Base-by-base conservation (phyloP, 257 asterid genomes). In the Solanum microdontum region DNA sequence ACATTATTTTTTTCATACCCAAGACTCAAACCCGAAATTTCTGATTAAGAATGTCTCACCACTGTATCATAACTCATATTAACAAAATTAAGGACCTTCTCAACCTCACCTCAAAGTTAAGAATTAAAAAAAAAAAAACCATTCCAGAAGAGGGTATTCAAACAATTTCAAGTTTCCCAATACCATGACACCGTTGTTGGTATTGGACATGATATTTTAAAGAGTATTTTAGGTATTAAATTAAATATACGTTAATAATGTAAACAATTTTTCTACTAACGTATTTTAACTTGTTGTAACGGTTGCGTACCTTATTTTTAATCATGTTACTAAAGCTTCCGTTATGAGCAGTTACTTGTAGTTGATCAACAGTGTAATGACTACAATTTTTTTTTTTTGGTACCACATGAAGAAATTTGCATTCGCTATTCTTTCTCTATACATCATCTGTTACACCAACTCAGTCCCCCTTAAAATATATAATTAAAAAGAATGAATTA, bases 81-180 rank as follows among this genome's bases (percentile, higher is more conserved):
- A 2, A 5, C 2, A 48, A 14, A 48, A 48, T 48, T 43, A 43
- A 9, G 0, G 4, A 77, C 36, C 34, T 79, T 43, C 62, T 24
- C n/a, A 14, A 12, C 84, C 11, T 21, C 83, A 13, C 58, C 58
- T 51, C 34, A 6, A 74, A 72, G 7, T 19, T 19, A 74, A 36
- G 30, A 12, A n/a, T 4, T 6, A 37, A 76, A 75, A 14, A 37
- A 5, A 5, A 36, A 34, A 37, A 60, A n/a, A 8, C 34, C 62
- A n/a, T 10, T 21, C n/a, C 83, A 37, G 6, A 37, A 11, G 83
- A 75, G 32, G 82, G 26, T 17, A 30, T 70, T 30, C 39, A 15
- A 37, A 60, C 13, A 21, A 6, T 76, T 75, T 39, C 34, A 76
- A 76, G 83, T 76, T 76, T 39, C 60, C 84, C 84, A 80, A 45